These are phyloP conservation scores for Candida sp. DNA, from an alignment of 1,139 yeast species.

Conservation along the genomic window DNA sequence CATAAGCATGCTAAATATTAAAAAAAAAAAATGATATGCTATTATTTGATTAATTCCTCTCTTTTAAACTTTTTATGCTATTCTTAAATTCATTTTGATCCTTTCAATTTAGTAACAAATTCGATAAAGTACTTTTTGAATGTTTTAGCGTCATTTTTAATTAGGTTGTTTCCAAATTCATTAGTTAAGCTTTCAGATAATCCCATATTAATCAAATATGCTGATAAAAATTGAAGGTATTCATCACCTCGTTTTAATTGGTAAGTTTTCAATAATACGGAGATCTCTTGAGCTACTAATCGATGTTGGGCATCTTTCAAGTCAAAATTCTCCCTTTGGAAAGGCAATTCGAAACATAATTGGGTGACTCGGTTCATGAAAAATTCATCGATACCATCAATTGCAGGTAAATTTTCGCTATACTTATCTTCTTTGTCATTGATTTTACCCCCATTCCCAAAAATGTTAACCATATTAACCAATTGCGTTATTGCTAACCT, in stretches of 20 bases:
- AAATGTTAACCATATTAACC: slow-evolving; percentile 58
- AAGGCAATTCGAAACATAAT: slow-evolving; percentile 75
- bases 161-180: slow-evolving; percentile 56
- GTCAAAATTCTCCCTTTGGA: slow-evolving; percentile 62
- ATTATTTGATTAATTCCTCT: background rate
- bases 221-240: slow-evolving; percentile 48
- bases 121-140: slow-evolving; percentile 64
- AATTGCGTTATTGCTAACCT: slow-evolving; percentile 71
- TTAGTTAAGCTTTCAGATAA: slow-evolving; percentile 52
- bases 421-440: slow-evolving; percentile 51
- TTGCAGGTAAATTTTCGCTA: slow-evolving; percentile 49
- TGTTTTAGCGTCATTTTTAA: slow-evolving; percentile 50
- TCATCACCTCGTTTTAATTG: slow-evolving; percentile 39
- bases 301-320: slow-evolving; percentile 78
- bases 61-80: background rate
- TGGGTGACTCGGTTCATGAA: slow-evolving; percentile 68
- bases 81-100: slow-evolving; percentile 5
- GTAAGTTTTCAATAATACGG: slow-evolving; percentile 64
- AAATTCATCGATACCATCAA: slow-evolving; percentile 72
- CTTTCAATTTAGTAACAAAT: slow-evolving; percentile 49
- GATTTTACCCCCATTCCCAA: slow-evolving; percentile 62
- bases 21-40: background rate
- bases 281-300: slow-evolving; percentile 70
- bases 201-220: slow-evolving; percentile 59
- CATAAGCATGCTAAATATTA: background rate